Base-by-base conservation (phyloP, 176 grass and related monocot species). In the Aegilops tauschii region DNA sequence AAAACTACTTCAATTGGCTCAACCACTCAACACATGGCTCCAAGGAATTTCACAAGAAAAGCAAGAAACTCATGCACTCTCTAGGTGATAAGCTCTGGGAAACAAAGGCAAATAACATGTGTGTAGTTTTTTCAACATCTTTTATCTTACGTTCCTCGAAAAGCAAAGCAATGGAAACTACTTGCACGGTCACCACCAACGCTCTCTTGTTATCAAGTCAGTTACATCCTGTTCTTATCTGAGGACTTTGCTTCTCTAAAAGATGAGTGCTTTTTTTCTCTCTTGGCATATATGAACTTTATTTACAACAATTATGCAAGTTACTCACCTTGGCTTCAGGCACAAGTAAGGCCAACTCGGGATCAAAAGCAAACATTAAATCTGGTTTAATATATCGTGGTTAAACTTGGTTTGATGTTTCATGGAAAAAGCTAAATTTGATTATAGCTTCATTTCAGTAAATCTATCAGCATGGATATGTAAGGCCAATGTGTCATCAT, bases 211-310 rank as follows among this genome's bases (percentile, higher is more conserved):
- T 69, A 21, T 54, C 80, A 25, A 25, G 30, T 63, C 40, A 14
- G 47, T 39, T 69, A 10, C 39, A 79, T 79, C 73, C 42, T 44
- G 52, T 73, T 66, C 17, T 44, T 67, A 77, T 25, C 44, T 28
- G 3, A 69, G 61, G 28, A 75, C 59, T 89, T 87, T 83, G 73
- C 21, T 34, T 44, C 11, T 64, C 37, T 56, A 47, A 83, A 62
- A 73, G 58, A 16, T 4, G 20, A 52, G 49, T 87, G 14, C 3
- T 87, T 76, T 17, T 47, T 17, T 52, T 17, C 6, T 52, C 5
- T 35, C 32, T 84, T 80, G 80, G 84, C 85, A 12, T 74, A 78
- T 84, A 52, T 28, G 21, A 21, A 14, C 37, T 86, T 83, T 71
- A 40, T 40, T 52, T 52, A 52, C 49, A 39, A 12, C 21, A 66